A percentile compares a stretch with the other conserved stretches of the same genome.
Evolutionary conservation across 441 rosid genomes (phyloP).

Genomic region (Euphorbia celastroides): DNA sequence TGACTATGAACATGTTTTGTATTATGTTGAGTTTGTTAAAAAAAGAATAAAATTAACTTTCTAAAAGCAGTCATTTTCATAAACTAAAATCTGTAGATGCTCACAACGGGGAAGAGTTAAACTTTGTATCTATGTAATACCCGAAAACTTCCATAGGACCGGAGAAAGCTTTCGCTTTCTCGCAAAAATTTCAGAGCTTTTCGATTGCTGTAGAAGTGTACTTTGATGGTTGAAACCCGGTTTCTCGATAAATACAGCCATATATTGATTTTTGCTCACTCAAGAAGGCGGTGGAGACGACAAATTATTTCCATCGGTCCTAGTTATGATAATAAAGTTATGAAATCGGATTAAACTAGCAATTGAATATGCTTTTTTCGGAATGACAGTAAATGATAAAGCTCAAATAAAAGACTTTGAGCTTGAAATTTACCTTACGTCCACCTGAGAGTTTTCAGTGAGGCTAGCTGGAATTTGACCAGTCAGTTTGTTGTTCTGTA

Average conservation of each 20-base stretch:
- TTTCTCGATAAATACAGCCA: neutral
- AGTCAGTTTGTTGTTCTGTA: conserved; percentile 77
- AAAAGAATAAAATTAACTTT: neutral
- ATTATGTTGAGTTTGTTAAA: neutral
- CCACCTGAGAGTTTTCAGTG: conserved; percentile 42
- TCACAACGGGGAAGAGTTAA: neutral
- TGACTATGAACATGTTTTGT: neutral
- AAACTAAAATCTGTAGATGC: neutral
- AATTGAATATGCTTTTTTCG: conserved; percentile 1
- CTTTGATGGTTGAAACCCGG: neutral
- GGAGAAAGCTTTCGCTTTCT: neutral
- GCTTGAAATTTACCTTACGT: conserved; percentile 38
- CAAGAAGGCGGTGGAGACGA: neutral
- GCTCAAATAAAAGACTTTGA: conserved; percentile 5
- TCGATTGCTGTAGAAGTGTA: neutral
- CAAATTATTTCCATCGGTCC: neutral
- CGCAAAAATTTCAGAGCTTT: neutral
- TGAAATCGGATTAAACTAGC: neutral
- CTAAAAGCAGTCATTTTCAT: neutral
- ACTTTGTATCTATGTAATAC: neutral
- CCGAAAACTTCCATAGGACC: neutral
- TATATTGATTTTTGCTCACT: neutral
- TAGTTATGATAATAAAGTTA: neutral
- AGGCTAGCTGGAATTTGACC: conserved; percentile 60
- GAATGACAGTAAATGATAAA: neutral